Evolutionary conservation across 2,329 filamentous ascomycete species (phyloP), one percentile per base, ranked within the genome.

Genomic region (Pseudogymnoascus sp.): DNA sequence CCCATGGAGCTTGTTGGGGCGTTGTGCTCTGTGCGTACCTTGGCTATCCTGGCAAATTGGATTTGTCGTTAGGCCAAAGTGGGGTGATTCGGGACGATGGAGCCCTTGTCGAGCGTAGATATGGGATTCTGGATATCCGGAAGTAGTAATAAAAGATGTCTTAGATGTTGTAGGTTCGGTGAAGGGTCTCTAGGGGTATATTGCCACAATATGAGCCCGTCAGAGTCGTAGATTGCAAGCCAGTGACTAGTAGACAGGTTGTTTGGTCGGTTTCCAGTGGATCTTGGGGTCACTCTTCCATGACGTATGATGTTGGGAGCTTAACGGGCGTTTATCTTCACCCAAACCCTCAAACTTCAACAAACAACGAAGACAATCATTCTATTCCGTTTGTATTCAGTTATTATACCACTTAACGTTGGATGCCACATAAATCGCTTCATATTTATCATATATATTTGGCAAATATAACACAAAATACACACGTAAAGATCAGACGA

Each of bases 31-130:
- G 47, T 56, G 47, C 47, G 26, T 56, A 56, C 47, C 47, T 56
- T 56, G 47, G 47, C 47, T 56, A 56, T 56, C 26, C 47, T 56
- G 47, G 47, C 47, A 56, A 56, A 56, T 56, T 56, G 47, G 47
- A 33, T 56, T 10, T 13, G 47, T 33, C n/a, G 47, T 56, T 56
- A 53, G 47, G n/a, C 26, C 47, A 33, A 33, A 56, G 50, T 56
- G 50, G 50, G 26, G 50, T 56, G 50, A 56, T 33, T 56, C n/a
- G 50, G 50, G 26, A 33, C 29, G 10, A 56, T 56, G 29, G n/a
- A 13, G 8, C 50, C 50, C 29, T 56, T 56, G 50, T 56, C 29
- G 29, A 19, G 50, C 29, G 26, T 13, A 33, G 50, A 56, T 56
- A 56, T 33, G 29, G 50, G 50, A 56, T 56, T 56, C 50, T 33